A percentile compares a stretch with the other conserved stretches of the same genome.
Evolutionary conservation across 768 basidiomycete species (phyloP).

Genomic region (Leccinum arenicola): DNA sequence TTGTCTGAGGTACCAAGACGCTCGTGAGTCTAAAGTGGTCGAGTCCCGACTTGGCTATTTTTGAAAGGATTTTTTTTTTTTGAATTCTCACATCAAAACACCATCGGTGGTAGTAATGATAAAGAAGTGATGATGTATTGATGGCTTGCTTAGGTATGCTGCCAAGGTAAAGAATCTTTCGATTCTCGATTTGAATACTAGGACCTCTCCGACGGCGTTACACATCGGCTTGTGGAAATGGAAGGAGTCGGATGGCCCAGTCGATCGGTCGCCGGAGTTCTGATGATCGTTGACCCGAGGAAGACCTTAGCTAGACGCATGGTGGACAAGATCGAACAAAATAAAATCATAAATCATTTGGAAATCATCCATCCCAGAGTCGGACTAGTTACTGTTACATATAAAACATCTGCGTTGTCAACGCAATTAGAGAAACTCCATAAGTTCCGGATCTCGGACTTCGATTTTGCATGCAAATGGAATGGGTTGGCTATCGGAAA

Average conservation of each 20-base stretch:
- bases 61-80: neutral
- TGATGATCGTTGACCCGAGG: neutral
- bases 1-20: neutral
- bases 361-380: neutral
- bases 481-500: neutral
- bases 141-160: neutral
- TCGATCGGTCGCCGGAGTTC: neutral
- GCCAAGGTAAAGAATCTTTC: too few species aligned
- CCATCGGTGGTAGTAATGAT: too few species aligned
- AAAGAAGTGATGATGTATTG: neutral
- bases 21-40: neutral
- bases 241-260: neutral
- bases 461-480: slow-evolving; percentile 3
- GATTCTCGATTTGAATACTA: neutral
- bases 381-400: neutral
- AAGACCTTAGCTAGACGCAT: too few species aligned
- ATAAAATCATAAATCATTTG: neutral
- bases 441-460: slow-evolving; percentile 2
- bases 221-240: neutral
- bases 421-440: neutral
- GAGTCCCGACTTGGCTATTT: neutral
- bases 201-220: too few species aligned
- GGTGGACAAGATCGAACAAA: neutral
- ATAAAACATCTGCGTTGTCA: neutral
- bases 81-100: neutral